Evolutionary conservation across 2,329 filamentous ascomycete genomes (phyloP), one percentile per base, ranked within the genome.

Genomic region (Berkeleyomyces basicola): DNA sequence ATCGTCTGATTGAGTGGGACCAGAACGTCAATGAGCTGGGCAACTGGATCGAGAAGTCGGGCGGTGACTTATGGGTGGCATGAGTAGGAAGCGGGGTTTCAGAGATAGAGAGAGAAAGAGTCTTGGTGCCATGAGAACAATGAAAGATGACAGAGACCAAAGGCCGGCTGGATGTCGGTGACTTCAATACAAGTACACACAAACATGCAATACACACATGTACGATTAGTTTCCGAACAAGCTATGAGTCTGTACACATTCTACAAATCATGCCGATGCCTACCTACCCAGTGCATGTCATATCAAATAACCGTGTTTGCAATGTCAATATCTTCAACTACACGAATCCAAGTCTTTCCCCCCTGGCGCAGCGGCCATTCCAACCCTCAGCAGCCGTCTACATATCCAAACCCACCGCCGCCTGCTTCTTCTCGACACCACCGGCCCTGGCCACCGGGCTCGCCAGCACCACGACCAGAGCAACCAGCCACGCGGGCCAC

Each of bases 41-140:
- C 66, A 93, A 95, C 77, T 97, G 91, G 90, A 96, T 97, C 71
- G 92, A 97, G 78, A 82, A 84, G 31, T 88, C 88, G 42, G 92
- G 92, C 7, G 90, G 95, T 77, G 92, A 96, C 74, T 90, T 97
- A 47, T 97, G 92, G 92, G 91, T 91, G 66, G 87, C 89, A 67
- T 91, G 78, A 74, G 63, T 23, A 9, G 31, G 40, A 7, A 16
- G 49, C 16, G 36, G 23, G 59, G 61, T 51, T n/a, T 49, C 37
- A 63, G 33, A 10, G 14, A 44, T 10, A 42, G 31, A n/a, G 14
- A 39, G 46, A 9, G 7, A 16, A 39, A 46, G 7, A 63, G 16
- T 47, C 31, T 36, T 31, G 33, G 37, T 14, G 53, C 44, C 31
- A 63, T 51, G 61, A 63, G 40, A 58, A 63, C 36, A 62, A 63